These are phyloP conservation scores for Posidonia oceanica DNA, from an alignment of 116 monocot species.

Conservation along the genomic window DNA sequence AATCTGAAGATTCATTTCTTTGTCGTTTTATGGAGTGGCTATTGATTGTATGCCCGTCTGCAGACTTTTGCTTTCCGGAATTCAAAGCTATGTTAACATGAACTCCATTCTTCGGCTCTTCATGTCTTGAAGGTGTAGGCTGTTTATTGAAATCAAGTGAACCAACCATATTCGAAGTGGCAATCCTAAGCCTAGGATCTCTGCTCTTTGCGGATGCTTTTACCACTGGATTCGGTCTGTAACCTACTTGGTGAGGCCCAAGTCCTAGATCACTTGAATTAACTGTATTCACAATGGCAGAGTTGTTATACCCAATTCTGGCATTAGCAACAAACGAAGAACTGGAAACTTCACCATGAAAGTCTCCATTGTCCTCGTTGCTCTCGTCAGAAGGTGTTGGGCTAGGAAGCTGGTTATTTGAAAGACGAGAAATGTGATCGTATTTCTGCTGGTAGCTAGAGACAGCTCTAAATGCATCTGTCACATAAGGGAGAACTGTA, in stretches of 20 bases:
- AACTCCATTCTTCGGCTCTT: slow-evolving; percentile 8
- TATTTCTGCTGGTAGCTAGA: slow-evolving; percentile 84
- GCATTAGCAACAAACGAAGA: slow-evolving; percentile 10
- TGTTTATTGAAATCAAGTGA: slow-evolving; percentile 14
- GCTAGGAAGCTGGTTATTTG: slow-evolving; percentile 60
- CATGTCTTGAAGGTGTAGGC: not conserved
- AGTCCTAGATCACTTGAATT: slow-evolving; percentile 9
- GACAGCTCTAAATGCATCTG: slow-evolving; percentile 73
- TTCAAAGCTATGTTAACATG: slow-evolving; percentile 8
- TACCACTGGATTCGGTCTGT: slow-evolving; percentile 9
- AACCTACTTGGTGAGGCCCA: not conserved
- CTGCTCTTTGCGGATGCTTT: slow-evolving; percentile 61
- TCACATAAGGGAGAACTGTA: slow-evolving; percentile 39
- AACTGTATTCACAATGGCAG: slow-evolving; percentile 4
- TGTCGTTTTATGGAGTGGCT: slow-evolving; percentile 49
- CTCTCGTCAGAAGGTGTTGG: slow-evolving; percentile 92
- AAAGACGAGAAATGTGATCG: slow-evolving; percentile 28
- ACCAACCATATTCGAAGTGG: slow-evolving; percentile 22
- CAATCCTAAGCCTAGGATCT: slow-evolving; percentile 75
- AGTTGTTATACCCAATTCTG: slow-evolving; percentile 12
- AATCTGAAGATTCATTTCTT: slow-evolving; percentile 18
- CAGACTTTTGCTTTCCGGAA: slow-evolving; percentile 43
- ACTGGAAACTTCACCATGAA: slow-evolving; percentile 65
- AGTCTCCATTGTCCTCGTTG: slow-evolving; percentile 29
- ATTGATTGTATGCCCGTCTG: slow-evolving; percentile 18